Evolutionary conservation across 2,329 filamentous ascomycete genomes (phyloP).

Genomic region (Teratosphaeria zuluensis): DNA sequence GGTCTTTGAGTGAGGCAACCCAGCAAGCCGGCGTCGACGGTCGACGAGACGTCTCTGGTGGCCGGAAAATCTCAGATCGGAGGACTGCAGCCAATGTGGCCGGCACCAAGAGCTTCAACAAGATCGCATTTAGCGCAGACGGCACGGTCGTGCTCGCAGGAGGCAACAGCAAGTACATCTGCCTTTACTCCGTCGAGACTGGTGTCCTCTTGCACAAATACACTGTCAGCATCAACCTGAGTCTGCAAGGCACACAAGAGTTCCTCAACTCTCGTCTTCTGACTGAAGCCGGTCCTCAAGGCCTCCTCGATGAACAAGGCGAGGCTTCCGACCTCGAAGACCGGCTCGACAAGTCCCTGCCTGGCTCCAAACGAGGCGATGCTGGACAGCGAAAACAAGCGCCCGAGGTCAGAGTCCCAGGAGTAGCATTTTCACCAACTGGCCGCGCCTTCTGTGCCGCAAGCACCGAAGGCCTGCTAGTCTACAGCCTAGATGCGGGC

Average conservation of each 20-base stretch:
- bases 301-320: constrained; percentile 76
- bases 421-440: constrained; percentile 78
- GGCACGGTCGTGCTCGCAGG: constrained; percentile 82
- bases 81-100: constrained; percentile 83
- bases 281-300: constrained; percentile 79
- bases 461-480: constrained; percentile 83
- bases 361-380: constrained; percentile 81
- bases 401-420: constrained; percentile 75
- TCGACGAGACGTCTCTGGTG: constrained; percentile 83
- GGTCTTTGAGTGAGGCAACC: constrained; percentile 78
- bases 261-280: constrained; percentile 88
- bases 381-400: constrained; percentile 61
- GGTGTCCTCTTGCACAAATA: constrained; percentile 90
- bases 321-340: constrained; percentile 86
- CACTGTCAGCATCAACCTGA: constrained; percentile 92
- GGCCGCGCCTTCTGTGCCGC: constrained; percentile 89
- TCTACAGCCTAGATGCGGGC: constrained; percentile 81
- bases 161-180: constrained; percentile 98
- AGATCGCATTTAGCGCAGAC: constrained; percentile 84
- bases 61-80: constrained; percentile 77
- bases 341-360: constrained; percentile 66
- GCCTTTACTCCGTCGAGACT: constrained; percentile 87
- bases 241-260: constrained; percentile 89
- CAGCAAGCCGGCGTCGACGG: constrained; percentile 83
- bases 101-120: constrained; percentile 82